A percentile compares a stretch with the other conserved stretches of the same genome.
Evolutionary conservation across 805 yeast species (phyloP).

Genomic region (Candida alai): DNA sequence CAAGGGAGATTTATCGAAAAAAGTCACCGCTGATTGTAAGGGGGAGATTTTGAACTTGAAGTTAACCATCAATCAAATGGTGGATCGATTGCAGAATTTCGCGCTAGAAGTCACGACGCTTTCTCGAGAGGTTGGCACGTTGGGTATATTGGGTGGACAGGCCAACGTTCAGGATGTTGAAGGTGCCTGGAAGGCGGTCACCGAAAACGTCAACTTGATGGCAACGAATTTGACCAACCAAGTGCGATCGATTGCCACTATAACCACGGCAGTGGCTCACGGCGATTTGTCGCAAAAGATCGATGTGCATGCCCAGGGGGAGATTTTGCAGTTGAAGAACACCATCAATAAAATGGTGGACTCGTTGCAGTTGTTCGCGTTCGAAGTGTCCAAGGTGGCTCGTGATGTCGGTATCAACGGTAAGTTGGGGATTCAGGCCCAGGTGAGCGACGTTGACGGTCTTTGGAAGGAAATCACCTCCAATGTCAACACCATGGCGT

Average conservation of each 20-base stretch:
- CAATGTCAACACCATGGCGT: conserved; percentile 90
- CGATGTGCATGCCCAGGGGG: conserved; percentile 88
- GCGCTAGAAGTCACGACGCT: conserved; percentile 45
- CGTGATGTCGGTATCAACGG: conserved; percentile 93
- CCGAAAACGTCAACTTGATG: conserved; percentile 45
- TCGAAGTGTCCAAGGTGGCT: conserved; percentile 86
- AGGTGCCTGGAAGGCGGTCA: conserved; percentile 50
- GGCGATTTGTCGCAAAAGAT: conserved; percentile 85
- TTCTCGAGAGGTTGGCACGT: conserved; percentile 45
- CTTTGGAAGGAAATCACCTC: conserved; percentile 90
- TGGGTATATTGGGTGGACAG: conserved; percentile 48
- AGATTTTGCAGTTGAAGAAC: conserved; percentile 76
- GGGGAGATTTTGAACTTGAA: conserved; percentile 51
- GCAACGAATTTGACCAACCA: conserved; percentile 59
- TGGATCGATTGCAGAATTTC: conserved; percentile 47
- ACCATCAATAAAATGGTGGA: conserved; percentile 94
- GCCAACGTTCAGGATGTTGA: conserved; percentile 49
- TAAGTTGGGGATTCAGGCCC: conserved; percentile 88
- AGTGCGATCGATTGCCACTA: conserved; percentile 85
- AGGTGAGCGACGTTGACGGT: conserved; percentile 87
- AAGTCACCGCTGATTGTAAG: conserved; percentile 82
- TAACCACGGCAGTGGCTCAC: conserved; percentile 87
- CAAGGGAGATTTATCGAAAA: conserved; percentile 74
- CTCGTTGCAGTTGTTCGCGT: conserved; percentile 79
- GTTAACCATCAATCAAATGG: conserved; percentile 48